Evolutionary conservation across 495 filamentous ascomycete genomes (phyloP), one percentile per base, ranked within the genome.

Genomic region (Aspergillus sclerotiicarbonarius): DNA sequence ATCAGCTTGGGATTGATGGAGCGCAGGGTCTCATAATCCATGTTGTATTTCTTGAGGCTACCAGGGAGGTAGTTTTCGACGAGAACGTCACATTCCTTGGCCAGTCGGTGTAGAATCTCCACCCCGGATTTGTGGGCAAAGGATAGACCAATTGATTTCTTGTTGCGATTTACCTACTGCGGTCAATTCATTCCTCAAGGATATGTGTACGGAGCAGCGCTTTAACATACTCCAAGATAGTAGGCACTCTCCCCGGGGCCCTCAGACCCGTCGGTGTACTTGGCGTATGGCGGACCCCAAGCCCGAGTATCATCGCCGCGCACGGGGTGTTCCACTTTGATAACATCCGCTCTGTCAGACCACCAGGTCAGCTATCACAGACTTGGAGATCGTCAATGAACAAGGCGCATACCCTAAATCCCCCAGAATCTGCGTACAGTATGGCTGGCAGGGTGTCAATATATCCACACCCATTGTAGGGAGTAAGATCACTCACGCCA

Each of bases 51-150:
- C 63, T 87, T 87, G n/a, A 98, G 81, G 5, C 88, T 84, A 2
- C 90, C 90, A 0, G 95, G 94, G 8, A 98, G 84, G 68, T 98
- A 98, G 63, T 98, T 98, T 73, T 98, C 94, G 3, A 98, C 94
- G 2, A 98, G 80, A 10, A 98, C 87, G 71, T 98, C 94, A 61
- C 89, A 92, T 66, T 89, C 84, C 56, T 87, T 84, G 13, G 84
- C 94, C 0, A 98, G 84, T 61, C 84, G 84, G 71, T 96, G 91
- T 1, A 98, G 78, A 53, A 98, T 91, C 8, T 88, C 83, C 13
- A 96, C 87, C 2, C 94, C 94, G 0, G 86, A 82, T 13, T 84
- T 80, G 61, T 94, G 87, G 55, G 91, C 87, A 64, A 98, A 98
- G 1, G 92, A 96, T 4, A 98, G 80, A 5, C 85, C 94, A 20